These are phyloP conservation scores for Fusarium denticulatum DNA, from an alignment of 2,329 filamentous ascomycete species.

Conservation along the genomic window DNA sequence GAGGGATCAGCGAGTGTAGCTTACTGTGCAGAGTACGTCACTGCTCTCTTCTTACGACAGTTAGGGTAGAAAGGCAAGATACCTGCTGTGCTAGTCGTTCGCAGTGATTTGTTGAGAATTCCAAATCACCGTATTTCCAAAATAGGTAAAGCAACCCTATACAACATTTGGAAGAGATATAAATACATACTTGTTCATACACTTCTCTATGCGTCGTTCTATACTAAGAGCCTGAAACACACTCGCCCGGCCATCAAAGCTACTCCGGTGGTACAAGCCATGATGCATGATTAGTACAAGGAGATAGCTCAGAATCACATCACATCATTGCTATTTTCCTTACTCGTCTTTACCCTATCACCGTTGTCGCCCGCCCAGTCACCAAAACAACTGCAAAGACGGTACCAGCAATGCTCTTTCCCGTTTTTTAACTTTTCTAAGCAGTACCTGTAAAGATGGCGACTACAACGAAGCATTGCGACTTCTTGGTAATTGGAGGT, in stretches of 20 bases:
- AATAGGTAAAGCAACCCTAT: background rate
- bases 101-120: background rate
- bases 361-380: no score
- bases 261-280: background rate
- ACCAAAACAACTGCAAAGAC: no score
- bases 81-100: no score
- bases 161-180: background rate
- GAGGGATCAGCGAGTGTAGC: no score
- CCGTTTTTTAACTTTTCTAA: no score
- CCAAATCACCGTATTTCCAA: background rate
- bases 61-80: background rate
- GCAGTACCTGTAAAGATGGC: background rate
- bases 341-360: no score
- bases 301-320: background rate
- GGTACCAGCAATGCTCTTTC: no score
- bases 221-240: no score
- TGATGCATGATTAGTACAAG: background rate
- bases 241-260: background rate
- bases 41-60: no score
- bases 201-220: accelerated
- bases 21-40: no score
- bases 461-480: background rate
- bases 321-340: no score
- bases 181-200: background rate
- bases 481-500: background rate